Percentiles rank a stretch among this genome's conserved stretches.
These are phyloP conservation scores for Citrus sp. DNA, from an alignment of 345 rosid species.

Conservation along the genomic window DNA sequence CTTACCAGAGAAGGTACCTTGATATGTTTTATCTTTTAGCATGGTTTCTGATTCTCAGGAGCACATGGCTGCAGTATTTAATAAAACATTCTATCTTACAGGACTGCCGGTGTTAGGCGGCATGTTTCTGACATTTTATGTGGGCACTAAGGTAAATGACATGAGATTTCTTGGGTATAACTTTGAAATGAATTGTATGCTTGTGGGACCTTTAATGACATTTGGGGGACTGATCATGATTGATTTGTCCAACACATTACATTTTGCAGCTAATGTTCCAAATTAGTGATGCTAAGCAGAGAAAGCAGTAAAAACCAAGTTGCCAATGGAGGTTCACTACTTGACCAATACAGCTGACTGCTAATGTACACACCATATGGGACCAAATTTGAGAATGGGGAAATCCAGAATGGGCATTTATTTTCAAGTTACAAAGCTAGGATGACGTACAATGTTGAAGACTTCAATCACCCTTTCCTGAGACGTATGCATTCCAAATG, in stretches of 20 bases:
- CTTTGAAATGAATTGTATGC: neutral
- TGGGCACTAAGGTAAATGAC: constrained; percentile 75
- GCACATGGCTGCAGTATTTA: neutral
- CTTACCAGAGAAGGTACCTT: constrained; percentile 58
- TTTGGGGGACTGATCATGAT: neutral
- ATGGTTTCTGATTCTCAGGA: neutral
- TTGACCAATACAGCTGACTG: neutral
- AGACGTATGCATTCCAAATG: neutral
- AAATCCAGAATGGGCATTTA: neutral
- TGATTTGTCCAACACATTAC: neutral
- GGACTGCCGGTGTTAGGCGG: constrained; percentile 61
- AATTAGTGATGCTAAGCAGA: constrained; percentile 44
- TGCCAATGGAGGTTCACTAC: neutral
- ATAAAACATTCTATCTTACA: constrained; percentile 26
- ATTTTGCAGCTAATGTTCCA: constrained; percentile 72
- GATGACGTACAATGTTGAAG: neutral
- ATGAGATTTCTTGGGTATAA: neutral
- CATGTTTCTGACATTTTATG: constrained; percentile 62
- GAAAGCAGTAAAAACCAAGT: constrained; percentile 18
- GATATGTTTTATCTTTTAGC: neutral
- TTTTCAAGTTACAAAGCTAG: neutral
- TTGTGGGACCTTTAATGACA: neutral
- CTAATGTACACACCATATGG: neutral
- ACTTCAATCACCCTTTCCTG: neutral
- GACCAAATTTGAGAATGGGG: neutral